Evolutionary conservation across 1,139 yeast genomes (phyloP), one percentile per base, ranked within the genome.

Genomic region (Yamadazyma sp.): DNA sequence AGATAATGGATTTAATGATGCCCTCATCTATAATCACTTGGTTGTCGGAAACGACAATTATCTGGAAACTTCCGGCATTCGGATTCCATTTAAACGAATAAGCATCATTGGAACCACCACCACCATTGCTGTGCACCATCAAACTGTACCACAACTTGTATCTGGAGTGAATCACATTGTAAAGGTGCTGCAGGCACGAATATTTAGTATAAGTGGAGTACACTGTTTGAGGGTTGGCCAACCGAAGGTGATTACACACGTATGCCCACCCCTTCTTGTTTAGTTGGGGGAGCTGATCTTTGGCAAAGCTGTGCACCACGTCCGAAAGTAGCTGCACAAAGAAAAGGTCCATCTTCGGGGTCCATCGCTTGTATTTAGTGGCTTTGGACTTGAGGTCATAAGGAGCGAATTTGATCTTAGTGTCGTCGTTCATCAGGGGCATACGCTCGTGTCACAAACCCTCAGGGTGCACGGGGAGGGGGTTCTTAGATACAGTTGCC

Each of bases 171-270:
- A 62, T 64, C 17, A 67, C 73, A 40, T 65, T 62, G 15, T 50
- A 44, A 23, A 67, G 48, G 51, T 67, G 73, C 42, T 67, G 73
- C 38, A 61, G 69, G 39, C 72, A 65, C 5, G 71, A 64, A 41
- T 66, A 67, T 41, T 67, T 67, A 18, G 73, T 67, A 39, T 67
- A 67, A 2, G 73, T 67, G 6, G 70, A 64, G 44, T 67, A 67
- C 2, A 67, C 73, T 0, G 73, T 65, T 38, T 65, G 65, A 1
- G 73, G 73, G 42, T 67, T 67, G 8, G 67, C 69, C 11, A 57
- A 54, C 28, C 73, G 43, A 35, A 67, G 50, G 37, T 63, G 67
- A 18, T 67, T 65, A 31, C 70, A 63, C 11, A 67, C 62, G 43
- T 66, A 67, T 3, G 61, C 61, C 73, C 73, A 67, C 6, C 64